Conservation (phyloP, 805 yeast genomes). For the Candida maesae region DNA sequence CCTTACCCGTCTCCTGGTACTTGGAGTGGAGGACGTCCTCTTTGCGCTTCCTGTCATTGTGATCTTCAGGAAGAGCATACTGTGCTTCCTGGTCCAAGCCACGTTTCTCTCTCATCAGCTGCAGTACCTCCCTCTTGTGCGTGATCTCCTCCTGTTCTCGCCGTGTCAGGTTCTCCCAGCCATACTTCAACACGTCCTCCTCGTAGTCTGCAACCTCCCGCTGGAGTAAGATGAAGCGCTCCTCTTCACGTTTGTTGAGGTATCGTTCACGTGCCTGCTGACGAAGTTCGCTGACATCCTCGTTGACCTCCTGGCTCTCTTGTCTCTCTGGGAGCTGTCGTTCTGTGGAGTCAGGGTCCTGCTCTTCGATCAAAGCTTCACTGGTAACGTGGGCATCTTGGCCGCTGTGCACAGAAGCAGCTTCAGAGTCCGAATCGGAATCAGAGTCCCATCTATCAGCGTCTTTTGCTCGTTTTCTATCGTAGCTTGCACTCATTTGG, state of each 20-base stretch:
- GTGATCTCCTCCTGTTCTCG: slow-evolving; percentile 49
- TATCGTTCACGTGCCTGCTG: slow-evolving; percentile 47
- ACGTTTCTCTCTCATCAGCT: slow-evolving; percentile 38
- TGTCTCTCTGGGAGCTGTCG: too few species aligned
- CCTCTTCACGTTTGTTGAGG: slow-evolving; percentile 44
- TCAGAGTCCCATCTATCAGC: slow-evolving; percentile 23
- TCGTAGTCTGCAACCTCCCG: slow-evolving; percentile 48
- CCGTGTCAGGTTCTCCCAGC: slow-evolving; percentile 49
- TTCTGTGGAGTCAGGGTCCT: too few species aligned
- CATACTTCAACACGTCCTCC: slow-evolving; percentile 44
- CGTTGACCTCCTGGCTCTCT: not conserved
- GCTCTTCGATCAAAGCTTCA: too few species aligned
- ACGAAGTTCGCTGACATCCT: slow-evolving; percentile 33
- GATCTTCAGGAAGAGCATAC: slow-evolving; percentile 56
- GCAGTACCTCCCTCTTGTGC: slow-evolving; percentile 47
- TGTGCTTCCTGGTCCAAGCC: slow-evolving; percentile 32
- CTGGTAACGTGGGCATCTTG: too few species aligned
- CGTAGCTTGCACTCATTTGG: slow-evolving; percentile 1
- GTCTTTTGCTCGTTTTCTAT: slow-evolving; percentile 15
- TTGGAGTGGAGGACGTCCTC: slow-evolving; percentile 43
- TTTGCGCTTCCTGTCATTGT: slow-evolving; percentile 53
- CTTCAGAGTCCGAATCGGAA: slow-evolving; percentile 17
- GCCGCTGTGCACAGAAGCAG: too few species aligned
- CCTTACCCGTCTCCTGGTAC: slow-evolving; percentile 36
- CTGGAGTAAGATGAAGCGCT: slow-evolving; percentile 39